These are phyloP conservation scores for Suillus tomentosus DNA, from an alignment of 768 basidiomycete genomes.

Conservation along the genomic window DNA sequence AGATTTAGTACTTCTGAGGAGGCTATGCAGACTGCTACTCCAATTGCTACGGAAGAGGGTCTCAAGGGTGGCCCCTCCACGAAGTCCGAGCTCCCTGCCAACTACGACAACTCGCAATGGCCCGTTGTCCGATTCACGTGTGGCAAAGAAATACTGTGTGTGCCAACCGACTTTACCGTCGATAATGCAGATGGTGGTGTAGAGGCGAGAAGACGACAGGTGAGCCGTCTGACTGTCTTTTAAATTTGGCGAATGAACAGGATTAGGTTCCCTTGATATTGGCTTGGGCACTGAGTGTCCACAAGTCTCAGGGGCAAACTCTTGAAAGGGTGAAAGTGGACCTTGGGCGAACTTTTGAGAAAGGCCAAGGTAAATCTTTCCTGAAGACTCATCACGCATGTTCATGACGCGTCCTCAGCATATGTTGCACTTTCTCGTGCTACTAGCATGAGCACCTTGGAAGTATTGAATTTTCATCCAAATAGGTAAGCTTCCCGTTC, in stretches of 20 bases:
- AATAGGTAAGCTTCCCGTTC: constrained; percentile 46
- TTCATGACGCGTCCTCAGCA: constrained; percentile 37
- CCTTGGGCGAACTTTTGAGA: constrained; percentile 74
- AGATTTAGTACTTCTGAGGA: constrained; percentile 47
- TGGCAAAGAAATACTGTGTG: constrained; percentile 46
- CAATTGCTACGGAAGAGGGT: constrained; percentile 40
- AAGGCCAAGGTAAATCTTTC: constrained; percentile 61
- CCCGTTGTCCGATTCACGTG: constrained; percentile 63
- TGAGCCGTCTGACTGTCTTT: constrained; percentile 45
- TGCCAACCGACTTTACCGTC: constrained; percentile 63
- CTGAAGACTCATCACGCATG: not conserved
- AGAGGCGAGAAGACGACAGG: constrained; percentile 65
- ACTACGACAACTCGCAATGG: constrained; percentile 42
- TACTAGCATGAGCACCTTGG: constrained; percentile 61
- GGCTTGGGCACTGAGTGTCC: constrained; percentile 88
- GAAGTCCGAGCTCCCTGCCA: constrained; percentile 25
- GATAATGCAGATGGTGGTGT: constrained; percentile 57
- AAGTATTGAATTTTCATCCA: constrained; percentile 65
- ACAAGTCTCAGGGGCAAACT: constrained; percentile 92
- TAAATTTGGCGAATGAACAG: constrained; percentile 41
- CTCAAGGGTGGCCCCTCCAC: constrained; percentile 22
- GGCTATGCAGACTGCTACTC: constrained; percentile 38
- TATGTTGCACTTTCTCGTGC: constrained; percentile 78
- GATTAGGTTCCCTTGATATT: constrained; percentile 59
- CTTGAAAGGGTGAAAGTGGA: constrained; percentile 83